Percentiles rank a stretch among this genome's conserved stretches.
Evolutionary conservation across 108 stramenopile genomes (phyloP).

Genomic region (Phaeodactylum tricornutum): DNA sequence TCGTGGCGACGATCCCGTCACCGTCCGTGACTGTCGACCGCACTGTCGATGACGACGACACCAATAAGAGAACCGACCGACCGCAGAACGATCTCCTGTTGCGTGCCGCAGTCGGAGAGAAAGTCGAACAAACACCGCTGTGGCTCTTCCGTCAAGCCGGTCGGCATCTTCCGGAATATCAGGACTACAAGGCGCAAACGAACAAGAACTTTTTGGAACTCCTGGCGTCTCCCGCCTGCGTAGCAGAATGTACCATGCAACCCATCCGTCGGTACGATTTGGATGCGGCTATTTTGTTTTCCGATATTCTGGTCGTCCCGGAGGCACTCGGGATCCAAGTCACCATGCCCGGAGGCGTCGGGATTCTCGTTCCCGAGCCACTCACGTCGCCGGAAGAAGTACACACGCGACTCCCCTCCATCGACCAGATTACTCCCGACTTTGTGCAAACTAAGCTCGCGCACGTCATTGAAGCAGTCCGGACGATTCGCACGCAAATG

Average conservation of each 20-base stretch:
- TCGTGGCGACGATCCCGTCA: neutral
- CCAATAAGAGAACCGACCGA: neutral
- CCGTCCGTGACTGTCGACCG: neutral
- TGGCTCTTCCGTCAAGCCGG: constrained; percentile 96
- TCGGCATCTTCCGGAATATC: constrained; percentile 91
- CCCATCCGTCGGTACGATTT: constrained; percentile 86
- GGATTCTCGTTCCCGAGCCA: constrained; percentile 85
- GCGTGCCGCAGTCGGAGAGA: constrained; percentile 63
- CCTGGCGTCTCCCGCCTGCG: constrained; percentile 74
- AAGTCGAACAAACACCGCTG: constrained; percentile 72
- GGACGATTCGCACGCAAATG: constrained; percentile 71
- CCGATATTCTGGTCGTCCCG: constrained; percentile 91
- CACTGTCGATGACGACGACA: neutral
- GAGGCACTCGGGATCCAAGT: constrained; percentile 82
- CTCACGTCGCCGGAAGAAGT: constrained; percentile 68
- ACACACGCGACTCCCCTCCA: constrained; percentile 50
- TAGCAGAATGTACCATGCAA: constrained; percentile 93
- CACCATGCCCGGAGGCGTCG: constrained; percentile 93
- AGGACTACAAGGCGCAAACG: constrained; percentile 68
- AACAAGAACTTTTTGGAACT: constrained; percentile 89
- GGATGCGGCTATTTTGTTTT: constrained; percentile 93
- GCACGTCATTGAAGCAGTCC: constrained; percentile 76
- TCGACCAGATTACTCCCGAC: constrained; percentile 37
- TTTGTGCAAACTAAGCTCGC: constrained; percentile 74
- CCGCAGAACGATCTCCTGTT: constrained; percentile 79